Evolutionary conservation across 768 basidiomycete species (phyloP), one percentile per base, ranked within the genome.

Genomic region (Pisolithus orientalis): DNA sequence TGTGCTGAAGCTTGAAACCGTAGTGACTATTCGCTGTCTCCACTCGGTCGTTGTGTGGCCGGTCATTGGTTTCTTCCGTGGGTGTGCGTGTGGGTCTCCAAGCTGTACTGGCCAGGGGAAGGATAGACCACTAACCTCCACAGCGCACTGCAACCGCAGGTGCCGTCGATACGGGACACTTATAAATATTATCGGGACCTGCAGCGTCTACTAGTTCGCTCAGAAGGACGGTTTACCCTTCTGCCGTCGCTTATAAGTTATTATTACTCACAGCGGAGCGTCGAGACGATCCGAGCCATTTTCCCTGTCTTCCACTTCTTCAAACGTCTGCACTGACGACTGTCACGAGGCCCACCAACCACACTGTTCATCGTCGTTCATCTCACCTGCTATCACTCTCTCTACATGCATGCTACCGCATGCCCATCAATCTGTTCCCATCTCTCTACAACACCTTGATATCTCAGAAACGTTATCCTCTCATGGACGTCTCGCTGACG

Each of bases 321-420:
- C 54, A 40, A 40, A 44, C 43, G 51, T 48, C 49, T 58, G 55
- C 62, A 47, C 51, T 57, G 53, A 63, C 64, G 57, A 48, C 55
- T 49, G 57, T 65, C 57, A 65, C 63, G 55, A 28, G 44, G 44
- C 24, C 24, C 45, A 25, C 16, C 32, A 40, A 21, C 7, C 44
- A 52, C 55, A 49, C 54, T 52, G 27, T 57, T 42, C 52, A 53
- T 21, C 17, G 40, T 53, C 46, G 42, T 38, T 45, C 53, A 31
- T 50, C 54, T 52, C 53, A 49, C 50, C 49, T 56, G 52, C 62
- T 52, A 57, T 53, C 53, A 52, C 34, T 13, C 13, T 34, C 31
- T 32, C 34, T 57, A 64, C 64, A 66, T 66, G 62, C 65, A 60
- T 47, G 17, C 50, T 25, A 53, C 64, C 64, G 54, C 64, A 64